A percentile compares a stretch with the other conserved stretches of the same genome.
Conservation (phyloP, 2,329 filamentous ascomycete genomes). For the Epicoccum sorghinum region DNA sequence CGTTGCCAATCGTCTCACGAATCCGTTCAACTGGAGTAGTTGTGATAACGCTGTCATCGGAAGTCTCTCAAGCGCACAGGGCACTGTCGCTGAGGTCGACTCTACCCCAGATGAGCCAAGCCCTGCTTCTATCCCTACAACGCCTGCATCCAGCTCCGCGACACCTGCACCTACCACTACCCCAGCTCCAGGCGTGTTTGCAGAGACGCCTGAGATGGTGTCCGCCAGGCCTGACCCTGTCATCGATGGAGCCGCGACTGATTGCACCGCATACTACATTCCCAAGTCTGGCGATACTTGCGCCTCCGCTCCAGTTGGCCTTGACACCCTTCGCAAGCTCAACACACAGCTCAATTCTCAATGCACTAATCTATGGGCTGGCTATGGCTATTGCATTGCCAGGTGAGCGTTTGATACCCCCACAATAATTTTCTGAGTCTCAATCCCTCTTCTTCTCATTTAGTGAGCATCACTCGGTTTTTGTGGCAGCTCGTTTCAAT, state of each 20-base stretch:
- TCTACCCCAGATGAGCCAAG: neutral
- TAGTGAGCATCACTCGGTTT: conserved; percentile 2
- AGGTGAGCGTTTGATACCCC: neutral
- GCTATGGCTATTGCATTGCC: conserved; percentile 45
- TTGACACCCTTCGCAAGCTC: conserved; percentile 34
- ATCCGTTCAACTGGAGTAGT: conserved; percentile 21
- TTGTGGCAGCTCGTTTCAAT: conserved; percentile 12
- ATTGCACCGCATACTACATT: conserved; percentile 43
- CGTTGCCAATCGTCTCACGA: conserved; percentile 57
- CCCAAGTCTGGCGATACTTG: conserved; percentile 42
- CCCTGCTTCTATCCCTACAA: conserved; percentile 3
- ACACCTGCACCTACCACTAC: neutral
- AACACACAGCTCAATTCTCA: conserved; percentile 39
- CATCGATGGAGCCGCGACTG: conserved; percentile 20
- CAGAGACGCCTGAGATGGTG: too few relatives aligned
- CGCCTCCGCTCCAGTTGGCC: conserved; percentile 34
- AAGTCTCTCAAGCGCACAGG: conserved; percentile 6
- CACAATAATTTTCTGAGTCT: conserved; percentile 1
- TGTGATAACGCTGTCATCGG: conserved; percentile 23
- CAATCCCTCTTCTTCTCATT: neutral
- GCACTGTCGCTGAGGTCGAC: neutral
- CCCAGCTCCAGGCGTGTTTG: neutral
- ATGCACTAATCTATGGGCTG: conserved; percentile 48
- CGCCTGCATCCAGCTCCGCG: too few relatives aligned
- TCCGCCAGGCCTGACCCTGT: conserved; percentile 7